Evolutionary conservation across 148 eudicot species (phyloP), one percentile per base, ranked within the genome.

Genomic region (Beta vulgaris): DNA sequence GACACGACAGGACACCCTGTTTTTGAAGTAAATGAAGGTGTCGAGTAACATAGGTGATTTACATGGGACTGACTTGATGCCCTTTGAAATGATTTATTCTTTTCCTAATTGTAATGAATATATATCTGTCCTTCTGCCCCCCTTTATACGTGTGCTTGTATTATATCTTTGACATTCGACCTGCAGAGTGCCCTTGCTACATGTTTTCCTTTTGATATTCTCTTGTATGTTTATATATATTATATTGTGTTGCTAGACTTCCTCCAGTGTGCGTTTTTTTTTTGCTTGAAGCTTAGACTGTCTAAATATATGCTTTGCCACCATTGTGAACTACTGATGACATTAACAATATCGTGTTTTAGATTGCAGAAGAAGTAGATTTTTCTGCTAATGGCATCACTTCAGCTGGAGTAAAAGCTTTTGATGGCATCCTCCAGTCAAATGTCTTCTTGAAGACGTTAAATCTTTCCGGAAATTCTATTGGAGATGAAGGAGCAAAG

Each of bases 401-500:
- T 69, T 82, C 92, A 46, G 87, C 89, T 46, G 99, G 99, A 80
- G 46, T 92, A 74, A 88, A 90, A 86, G 99, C 97, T 21, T 91
- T 95, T 67, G 97, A 95, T 79, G 91, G 89, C 73, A 65, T 95
- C 76, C 89, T 95, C 80, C 96, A 95, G 75, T 89, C 97, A 78
- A 95, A 91, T 71, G 63, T 92, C 71, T 77, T 59, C 29, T 86
- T 95, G 61, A 92, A 87, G 87, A 87, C 92, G 73, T 88, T 95
- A 72, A 83, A 92, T 84, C 90, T 95, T 68, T 90, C 99, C 14
- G 92, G 93, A 81, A 95, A 95, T 84, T 53, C 88, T 54, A 87
- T 95, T 68, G 99, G 94, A 43, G 99, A 95, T 78, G 97, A 90
- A 79, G 99, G 99, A 78, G 92, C 87, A 53, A 86, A 92, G 94